Percentiles rank a stretch among this genome's conserved stretches.
These are phyloP conservation scores for Aureobasidium subglaciale DNA, from an alignment of 2,329 filamentous ascomycete species.

Conservation along the genomic window DNA sequence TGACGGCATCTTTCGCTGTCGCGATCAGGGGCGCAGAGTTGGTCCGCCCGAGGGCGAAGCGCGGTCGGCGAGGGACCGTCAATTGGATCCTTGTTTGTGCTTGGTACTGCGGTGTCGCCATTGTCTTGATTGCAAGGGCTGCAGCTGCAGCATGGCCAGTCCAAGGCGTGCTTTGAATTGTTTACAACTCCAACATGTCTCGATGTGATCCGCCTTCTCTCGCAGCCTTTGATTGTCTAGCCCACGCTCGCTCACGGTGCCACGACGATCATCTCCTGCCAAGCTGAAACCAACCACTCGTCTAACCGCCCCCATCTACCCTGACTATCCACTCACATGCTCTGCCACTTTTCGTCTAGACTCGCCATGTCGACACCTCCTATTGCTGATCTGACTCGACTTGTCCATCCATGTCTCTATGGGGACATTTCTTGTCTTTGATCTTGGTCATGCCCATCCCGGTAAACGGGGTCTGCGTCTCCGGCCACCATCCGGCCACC, in stretches of 20 bases:
- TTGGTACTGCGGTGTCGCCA: not conserved
- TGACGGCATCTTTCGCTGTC: not conserved
- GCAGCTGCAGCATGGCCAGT: constrained; percentile 2
- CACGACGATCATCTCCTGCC: constrained; percentile 6
- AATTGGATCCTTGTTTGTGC: not conserved
- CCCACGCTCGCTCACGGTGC: not conserved
- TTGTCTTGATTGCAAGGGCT: not conserved
- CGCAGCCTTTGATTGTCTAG: not conserved
- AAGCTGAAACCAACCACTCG: not conserved
- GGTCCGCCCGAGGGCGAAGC: constrained; percentile 21
- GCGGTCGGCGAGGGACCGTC: constrained; percentile 17
- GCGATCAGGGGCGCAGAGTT: constrained; percentile 24
- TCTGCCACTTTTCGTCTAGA: not conserved
- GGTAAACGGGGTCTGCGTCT: not conserved
- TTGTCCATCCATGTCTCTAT: not conserved
- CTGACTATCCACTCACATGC: not conserved
- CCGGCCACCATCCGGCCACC: not conserved
- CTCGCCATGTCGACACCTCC: not conserved
- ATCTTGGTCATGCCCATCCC: not conserved
- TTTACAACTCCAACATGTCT: not conserved
- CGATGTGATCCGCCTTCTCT: not conserved
- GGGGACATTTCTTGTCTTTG: not conserved
- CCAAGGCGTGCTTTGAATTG: too few relatives aligned
- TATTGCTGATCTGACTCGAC: not conserved
- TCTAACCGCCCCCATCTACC: not conserved